Evolutionary conservation across 495 filamentous ascomycete species (phyloP), one percentile per base, ranked within the genome.

Genomic region (Lentithecium fluviatile): DNA sequence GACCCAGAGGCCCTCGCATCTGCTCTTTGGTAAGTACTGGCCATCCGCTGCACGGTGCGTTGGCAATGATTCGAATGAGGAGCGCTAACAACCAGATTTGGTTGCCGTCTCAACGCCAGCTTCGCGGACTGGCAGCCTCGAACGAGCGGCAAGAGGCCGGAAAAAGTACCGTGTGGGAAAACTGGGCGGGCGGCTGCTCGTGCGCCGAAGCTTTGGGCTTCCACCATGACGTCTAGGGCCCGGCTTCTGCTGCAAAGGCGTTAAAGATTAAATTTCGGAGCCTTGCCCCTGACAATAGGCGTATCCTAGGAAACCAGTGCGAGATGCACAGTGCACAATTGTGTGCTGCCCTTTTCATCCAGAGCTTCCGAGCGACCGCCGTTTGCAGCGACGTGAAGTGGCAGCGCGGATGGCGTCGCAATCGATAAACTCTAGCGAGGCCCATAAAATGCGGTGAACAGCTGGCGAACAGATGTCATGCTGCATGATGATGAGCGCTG

Each of bases 1-100:
- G 21, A 25, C 23, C 20, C 48, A 52, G 23, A 17, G 19, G 37
- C 37, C n/a, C 23, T 29, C 48, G 26, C 6, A 26, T 24, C 34
- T 56, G 17, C 42, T 52, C 54, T 53, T 48, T 29, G 38, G 34
- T 11, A 46, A 24, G 52, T 52, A 63, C n/a, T 57, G 60, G 23
- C 52, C 60, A 26, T 38, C 23, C 15, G 29, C 60, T 63, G 60
- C 60, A 58, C 60, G 45, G 46, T 63, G 60, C 60, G 60, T 45
- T 63, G 60, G 52, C 60, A 55, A 52, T 53, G 52, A 63, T 57
- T 63, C 60, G 60, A 37, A 32, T 36, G 23, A 13, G 13, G 36
- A 26, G 29, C 43, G 52, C 47, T 57, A 63, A 36, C 52, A 24
- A 25, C 37, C 43, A 54, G 56, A 11, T 21, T 29, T 51, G 32